phyloP scores from a whole-genome alignment of 1,284 basidiomycete species.

The Trichosporon inkin region DNA sequence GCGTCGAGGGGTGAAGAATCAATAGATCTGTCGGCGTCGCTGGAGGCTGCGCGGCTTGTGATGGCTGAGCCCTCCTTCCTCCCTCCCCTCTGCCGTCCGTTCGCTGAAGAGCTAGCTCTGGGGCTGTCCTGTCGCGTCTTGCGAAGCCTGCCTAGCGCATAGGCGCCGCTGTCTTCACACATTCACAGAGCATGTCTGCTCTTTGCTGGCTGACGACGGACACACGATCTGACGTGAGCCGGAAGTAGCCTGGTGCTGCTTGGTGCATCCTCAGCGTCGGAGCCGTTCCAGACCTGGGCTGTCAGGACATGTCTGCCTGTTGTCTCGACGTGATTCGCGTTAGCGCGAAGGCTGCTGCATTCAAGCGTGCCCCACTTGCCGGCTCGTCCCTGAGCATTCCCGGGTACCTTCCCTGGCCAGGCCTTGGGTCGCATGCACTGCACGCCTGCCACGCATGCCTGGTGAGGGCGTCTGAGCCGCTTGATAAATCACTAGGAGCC shows the following conservation, averaged over 20 bases:
- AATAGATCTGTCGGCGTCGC: background rate
- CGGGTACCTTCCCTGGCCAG: background rate
- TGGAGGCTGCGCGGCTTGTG: background rate
- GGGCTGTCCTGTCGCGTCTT: too few relatives aligned
- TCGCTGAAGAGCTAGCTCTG: background rate
- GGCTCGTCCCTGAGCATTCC: conserved; percentile 2
- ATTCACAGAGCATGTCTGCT: background rate
- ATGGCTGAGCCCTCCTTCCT: background rate
- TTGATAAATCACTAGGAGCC: too few relatives aligned
- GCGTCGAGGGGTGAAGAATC: background rate
- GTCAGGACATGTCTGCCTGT: too few relatives aligned
- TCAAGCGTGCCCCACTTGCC: background rate
- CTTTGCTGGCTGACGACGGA: background rate
- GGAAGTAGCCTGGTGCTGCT: background rate
- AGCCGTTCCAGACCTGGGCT: background rate
- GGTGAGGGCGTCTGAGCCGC: too few relatives aligned
- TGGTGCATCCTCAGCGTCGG: background rate
- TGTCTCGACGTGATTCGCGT: too few relatives aligned
- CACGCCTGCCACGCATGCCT: too few relatives aligned
- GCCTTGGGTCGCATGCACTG: background rate
- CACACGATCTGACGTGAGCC: too few relatives aligned
- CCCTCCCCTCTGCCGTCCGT: background rate
- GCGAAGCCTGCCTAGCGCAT: background rate
- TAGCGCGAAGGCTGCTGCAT: background rate
- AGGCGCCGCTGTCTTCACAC: background rate